phyloP scores from a whole-genome alignment of 129 eudicot species.

The Chrysanthemum seticuspe region DNA sequence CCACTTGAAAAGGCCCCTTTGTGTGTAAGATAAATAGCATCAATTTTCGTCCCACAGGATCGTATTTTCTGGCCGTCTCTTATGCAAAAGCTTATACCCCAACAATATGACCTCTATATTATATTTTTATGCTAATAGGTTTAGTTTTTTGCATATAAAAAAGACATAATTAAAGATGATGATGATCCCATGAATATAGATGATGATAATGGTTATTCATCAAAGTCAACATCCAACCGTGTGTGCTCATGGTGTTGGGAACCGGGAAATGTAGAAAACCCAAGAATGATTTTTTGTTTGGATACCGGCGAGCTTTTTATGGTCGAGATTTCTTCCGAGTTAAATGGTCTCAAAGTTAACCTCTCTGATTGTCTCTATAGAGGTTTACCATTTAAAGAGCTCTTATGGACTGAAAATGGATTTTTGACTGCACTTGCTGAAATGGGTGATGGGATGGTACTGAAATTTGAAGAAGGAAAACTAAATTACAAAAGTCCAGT shows the following conservation, averaged over 20 bases:
- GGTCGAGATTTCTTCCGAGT: slow-evolving; percentile 54
- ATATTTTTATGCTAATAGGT: too few species aligned
- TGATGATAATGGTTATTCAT: slow-evolving; percentile 35
- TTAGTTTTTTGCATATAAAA: too few species aligned
- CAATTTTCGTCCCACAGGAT: too few species aligned
- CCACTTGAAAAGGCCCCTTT: too few species aligned
- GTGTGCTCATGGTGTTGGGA: slow-evolving; percentile 98
- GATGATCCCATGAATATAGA: slow-evolving; percentile 93
- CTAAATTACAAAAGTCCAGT: slow-evolving; percentile 57
- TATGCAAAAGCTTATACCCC: too few species aligned
- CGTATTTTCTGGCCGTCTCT: too few species aligned
- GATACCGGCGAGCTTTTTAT: slow-evolving; percentile 81
- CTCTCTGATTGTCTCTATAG: slow-evolving; percentile 78
- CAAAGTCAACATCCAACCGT: slow-evolving; percentile 53
- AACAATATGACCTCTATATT: too few species aligned
- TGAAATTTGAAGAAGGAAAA: slow-evolving; percentile 72
- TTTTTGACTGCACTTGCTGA: slow-evolving; percentile 78
- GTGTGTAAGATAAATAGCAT: too few species aligned
- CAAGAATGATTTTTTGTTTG: slow-evolving; percentile 72
- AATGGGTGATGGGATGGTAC: slow-evolving; percentile 95
- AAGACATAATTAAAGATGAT: slow-evolving; percentile 63
- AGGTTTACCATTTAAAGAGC: slow-evolving; percentile 63
- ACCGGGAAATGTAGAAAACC: slow-evolving; percentile 49
- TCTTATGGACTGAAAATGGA: slow-evolving; percentile 82
- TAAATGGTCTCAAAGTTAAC: slow-evolving; percentile 58